Percentiles rank a stretch among this genome's conserved stretches.
Conservation (phyloP, 2,329 filamentous ascomycete genomes). For the Hypoxylon rubiginosum region DNA sequence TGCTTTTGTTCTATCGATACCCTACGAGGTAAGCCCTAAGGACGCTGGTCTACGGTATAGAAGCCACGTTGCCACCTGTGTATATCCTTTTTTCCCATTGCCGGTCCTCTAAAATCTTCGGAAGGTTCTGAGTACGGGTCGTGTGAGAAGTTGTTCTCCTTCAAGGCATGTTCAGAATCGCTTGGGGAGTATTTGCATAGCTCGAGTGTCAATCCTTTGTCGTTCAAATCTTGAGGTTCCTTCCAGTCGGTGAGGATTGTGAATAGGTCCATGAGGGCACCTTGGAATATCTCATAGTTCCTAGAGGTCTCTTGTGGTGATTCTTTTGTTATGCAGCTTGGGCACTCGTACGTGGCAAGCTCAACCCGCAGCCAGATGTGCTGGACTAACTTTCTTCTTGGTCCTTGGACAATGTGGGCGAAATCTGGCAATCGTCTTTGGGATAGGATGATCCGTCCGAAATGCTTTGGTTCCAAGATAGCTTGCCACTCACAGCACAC, state of each 20-base stretch:
- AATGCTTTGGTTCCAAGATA: conserved; percentile 1
- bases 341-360: background rate
- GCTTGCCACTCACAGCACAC: conserved; percentile 9
- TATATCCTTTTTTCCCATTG: too few relatives aligned
- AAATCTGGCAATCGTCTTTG: background rate
- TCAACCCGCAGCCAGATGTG: conserved; percentile 13
- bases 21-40: too few relatives aligned
- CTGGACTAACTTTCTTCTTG: conserved; percentile 8
- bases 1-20: too few relatives aligned
- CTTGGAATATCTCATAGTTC: too few relatives aligned
- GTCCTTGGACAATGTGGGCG: conserved; percentile 7
- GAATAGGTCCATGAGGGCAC: background rate
- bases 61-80: too few relatives aligned
- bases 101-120: background rate
- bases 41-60: too few relatives aligned
- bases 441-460: background rate
- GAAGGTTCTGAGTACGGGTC: background rate
- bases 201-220: conserved; percentile 2
- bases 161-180: background rate
- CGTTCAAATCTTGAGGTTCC: background rate
- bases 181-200: background rate
- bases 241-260: background rate
- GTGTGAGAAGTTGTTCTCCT: background rate
- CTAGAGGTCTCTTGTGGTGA: too few relatives aligned
- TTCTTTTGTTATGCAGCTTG: too few relatives aligned